Conservation (phyloP, 2,329 filamentous ascomycete species). For the Escovopsis sp. region DNA sequence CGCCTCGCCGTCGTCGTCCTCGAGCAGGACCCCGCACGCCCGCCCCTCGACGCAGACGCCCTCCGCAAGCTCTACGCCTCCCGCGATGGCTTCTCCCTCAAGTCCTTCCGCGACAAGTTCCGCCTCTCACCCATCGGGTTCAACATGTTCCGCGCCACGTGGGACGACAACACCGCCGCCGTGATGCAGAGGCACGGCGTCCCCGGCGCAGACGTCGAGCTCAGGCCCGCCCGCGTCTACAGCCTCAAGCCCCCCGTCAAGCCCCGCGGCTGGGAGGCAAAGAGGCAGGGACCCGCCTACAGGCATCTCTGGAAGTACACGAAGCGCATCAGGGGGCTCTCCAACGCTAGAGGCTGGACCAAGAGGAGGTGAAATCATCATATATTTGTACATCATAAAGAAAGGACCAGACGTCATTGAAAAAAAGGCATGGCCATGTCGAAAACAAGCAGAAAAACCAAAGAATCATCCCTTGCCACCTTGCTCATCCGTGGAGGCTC, state of each 20-base stretch:
- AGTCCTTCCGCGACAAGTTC: conserved; percentile 58
- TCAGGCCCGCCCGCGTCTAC: conserved; percentile 65
- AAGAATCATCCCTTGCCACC: not conserved
- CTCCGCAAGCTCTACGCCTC: conserved; percentile 36
- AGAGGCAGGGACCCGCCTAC: conserved; percentile 49
- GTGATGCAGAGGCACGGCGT: conserved; percentile 74
- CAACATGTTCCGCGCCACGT: conserved; percentile 73
- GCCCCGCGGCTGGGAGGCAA: conserved; percentile 50
- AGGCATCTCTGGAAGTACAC: conserved; percentile 49
- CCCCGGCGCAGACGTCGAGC: conserved; percentile 65
- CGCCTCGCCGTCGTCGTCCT: conserved; percentile 72
- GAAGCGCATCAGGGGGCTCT: conserved; percentile 36
- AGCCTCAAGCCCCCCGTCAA: conserved; percentile 46
- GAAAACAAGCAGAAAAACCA: not conserved
- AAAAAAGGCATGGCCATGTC: not conserved
- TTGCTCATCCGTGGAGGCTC: too few species aligned
- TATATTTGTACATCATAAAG: not conserved
- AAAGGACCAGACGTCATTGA: not conserved
- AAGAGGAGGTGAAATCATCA: conserved; percentile 20
- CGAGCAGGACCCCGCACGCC: conserved; percentile 51
- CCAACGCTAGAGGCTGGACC: conserved; percentile 26
- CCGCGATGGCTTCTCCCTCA: conserved; percentile 58
- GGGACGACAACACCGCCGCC: conserved; percentile 75
- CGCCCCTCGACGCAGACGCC: conserved; percentile 36
- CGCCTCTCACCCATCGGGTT: conserved; percentile 60